These are phyloP conservation scores for Juncus inflexus DNA, from an alignment of 176 grass and related monocot species.

Conservation along the genomic window DNA sequence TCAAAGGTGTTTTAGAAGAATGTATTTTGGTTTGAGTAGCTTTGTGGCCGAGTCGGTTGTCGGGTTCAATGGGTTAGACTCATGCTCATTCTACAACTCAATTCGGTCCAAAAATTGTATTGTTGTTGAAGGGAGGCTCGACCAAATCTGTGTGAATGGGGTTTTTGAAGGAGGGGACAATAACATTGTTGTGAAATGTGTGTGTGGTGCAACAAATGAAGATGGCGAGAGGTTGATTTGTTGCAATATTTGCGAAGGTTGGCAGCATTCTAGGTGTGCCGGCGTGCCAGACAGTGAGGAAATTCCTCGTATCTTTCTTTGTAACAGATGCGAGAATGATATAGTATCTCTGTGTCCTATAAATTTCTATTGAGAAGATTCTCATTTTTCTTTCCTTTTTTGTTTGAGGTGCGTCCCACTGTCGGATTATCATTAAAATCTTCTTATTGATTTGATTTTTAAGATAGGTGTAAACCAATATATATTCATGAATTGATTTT, in stretches of 20 bases:
- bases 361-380: conserved; percentile 31
- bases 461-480: no score
- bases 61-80: conserved; percentile 32
- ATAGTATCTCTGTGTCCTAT: conserved; percentile 50
- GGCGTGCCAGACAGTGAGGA: conserved; percentile 52
- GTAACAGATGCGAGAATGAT: conserved; percentile 52
- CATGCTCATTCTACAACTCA: conserved; percentile 26
- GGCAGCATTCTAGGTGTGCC: conserved; percentile 68
- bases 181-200: conserved; percentile 46
- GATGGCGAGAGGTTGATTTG: conserved; percentile 75
- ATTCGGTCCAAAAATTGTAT: conserved; percentile 40
- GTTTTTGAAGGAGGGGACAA: conserved; percentile 45
- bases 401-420: background rate
- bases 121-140: conserved; percentile 47
- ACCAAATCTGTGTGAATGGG: conserved; percentile 13
- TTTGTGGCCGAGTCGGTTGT: conserved; percentile 51
- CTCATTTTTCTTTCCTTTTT: conserved; percentile 2
- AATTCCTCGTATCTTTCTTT: conserved; percentile 58
- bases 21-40: conserved; percentile 56
- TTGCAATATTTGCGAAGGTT: conserved; percentile 81
- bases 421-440: no score
- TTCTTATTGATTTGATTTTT: no score
- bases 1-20: conserved; percentile 62
- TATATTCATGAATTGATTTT: no score
- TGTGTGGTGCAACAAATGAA: conserved; percentile 63